Base-by-base conservation (phyloP, 495 filamentous ascomycete genomes). In the Aspergillus leporis region DNA sequence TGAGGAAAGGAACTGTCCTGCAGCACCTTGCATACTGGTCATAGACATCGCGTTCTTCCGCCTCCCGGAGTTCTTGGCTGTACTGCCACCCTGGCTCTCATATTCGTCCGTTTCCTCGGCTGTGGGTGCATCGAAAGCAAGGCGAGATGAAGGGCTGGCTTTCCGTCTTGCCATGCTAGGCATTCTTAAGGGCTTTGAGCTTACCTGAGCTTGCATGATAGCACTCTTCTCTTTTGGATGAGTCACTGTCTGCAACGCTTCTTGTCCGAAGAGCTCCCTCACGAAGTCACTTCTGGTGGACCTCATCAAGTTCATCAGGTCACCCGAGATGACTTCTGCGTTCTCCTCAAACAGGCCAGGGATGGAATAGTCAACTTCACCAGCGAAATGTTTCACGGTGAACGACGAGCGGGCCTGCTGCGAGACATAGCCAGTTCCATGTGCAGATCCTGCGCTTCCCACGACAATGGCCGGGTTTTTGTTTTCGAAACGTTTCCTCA, bases 181-280 rank as follows among this genome's bases (percentile, higher is more conserved):
- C 74, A 90, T 91, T 43, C 94, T 87, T 68, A 91, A 82, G 7
- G 94, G 94, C 71, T 92, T 95, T 2, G 93, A 97, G 75, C 91
- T 95, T 61, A 98, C 90, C 56, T 93, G 92, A 0, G 93, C 94
- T 75, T 98, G 94, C 84, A 97, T 91, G 62, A 98, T 91, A 4
- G 94, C 90, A 0, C 85, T 87, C 69, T 85, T 89, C 73, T 98
- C 94, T 59, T 90, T 88, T 0, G 94, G 93, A 72, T 98, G 94
- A 36, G 90, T 85, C 21, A 96, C 83, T 5, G 91, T 96, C 57
- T 94, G 89, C 40, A 98, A 76, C 6, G 90, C 93, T 66, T 96
- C 91, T 72, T 97, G 94, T 18, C 91, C 92, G 62, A 98, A 98
- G 2, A 98, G 82, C 48, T 93, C 90, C 18, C 85, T 80, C 25